Base-by-base conservation (phyloP, 129 eudicot genomes). In the Glebionis coronaria region DNA sequence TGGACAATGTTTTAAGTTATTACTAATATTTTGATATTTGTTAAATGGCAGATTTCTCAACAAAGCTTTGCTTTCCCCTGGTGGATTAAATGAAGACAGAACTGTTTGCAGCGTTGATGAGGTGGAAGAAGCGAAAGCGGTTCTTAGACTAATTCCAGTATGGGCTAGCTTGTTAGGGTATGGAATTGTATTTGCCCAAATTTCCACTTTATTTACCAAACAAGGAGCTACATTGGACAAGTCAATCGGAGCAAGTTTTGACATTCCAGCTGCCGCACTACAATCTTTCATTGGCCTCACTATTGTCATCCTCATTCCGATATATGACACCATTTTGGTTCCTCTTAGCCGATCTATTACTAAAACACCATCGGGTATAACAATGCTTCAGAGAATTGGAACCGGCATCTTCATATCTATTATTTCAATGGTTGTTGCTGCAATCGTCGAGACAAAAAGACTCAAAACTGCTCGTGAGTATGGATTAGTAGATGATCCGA, bases 161-260 rank as follows among this genome's bases (percentile, higher is more conserved):
- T 88, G 96, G 90, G 78, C 70, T 16, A 56, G 83, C 5, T 82
- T 83, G 54, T 55, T 88, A 45, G 77, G 62, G 0, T 85, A 72
- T 7, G 82, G 76, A 50, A 71, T 83, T 20, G 90, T 71, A 54
- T 70, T 51, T 58, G 78, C 90, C 44, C 96, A 83, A 78, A 57
- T 72, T 2, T 45, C 82, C 13, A 89, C 96, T 2, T 73, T 89
- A 3, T 89, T 85, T 61, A 86, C 80, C 46, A 78, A 89, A 72
- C 96, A 85, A 79, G 94, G 85, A 62, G 75, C 75, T 9, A 86
- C 96, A 1, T 69, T 85, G 87, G 82, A 88, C 78, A 46, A 83
- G 71, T 75, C 85, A 49, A 31, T 88, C 3, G 83, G 81, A 12
- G 16, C 80, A 29, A 73, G 20, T 53, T 69, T 85, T 28, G 11